Evolutionary conservation across 306 rosid genomes (phyloP).

Genomic region (Lablab purpureus): DNA sequence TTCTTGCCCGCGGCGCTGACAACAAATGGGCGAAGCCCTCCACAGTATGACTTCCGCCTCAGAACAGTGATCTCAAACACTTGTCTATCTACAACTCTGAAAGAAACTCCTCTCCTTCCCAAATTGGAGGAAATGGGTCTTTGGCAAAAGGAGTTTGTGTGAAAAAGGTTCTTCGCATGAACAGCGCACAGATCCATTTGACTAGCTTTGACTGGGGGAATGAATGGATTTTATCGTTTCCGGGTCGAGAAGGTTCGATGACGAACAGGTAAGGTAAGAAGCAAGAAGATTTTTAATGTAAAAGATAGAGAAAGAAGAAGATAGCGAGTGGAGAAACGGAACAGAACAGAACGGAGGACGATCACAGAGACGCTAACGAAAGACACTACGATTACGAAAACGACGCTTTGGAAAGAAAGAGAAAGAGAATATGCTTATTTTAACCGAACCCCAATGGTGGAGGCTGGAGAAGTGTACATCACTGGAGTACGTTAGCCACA

Average conservation of each 20-base stretch:
- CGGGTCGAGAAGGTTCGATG: neutral
- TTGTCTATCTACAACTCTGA: constrained; percentile 49
- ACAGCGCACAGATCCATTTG: constrained; percentile 81
- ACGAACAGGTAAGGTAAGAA: neutral
- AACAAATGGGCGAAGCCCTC: constrained; percentile 49
- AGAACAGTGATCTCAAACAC: constrained; percentile 57
- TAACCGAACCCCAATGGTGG: constrained; percentile 26
- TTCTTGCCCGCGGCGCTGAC: constrained; percentile 75
- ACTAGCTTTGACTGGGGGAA: constrained; percentile 13
- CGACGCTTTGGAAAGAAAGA: constrained; percentile 29
- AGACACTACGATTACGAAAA: constrained; percentile 35
- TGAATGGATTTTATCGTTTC: constrained; percentile 12
- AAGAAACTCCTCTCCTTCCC: constrained; percentile 51
- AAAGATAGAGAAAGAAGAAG: neutral
- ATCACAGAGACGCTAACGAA: constrained; percentile 27
- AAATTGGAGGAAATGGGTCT: constrained; percentile 57
- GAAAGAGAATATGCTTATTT: constrained; percentile 42
- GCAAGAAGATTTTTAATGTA: constrained; percentile 4
- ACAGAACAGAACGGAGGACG: constrained; percentile 32
- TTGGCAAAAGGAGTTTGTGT: constrained; percentile 54
- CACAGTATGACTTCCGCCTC: constrained; percentile 51
- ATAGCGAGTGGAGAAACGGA: constrained; percentile 17
- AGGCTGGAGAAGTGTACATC: neutral
- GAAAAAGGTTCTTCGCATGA: constrained; percentile 60
- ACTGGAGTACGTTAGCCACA: neutral